Evolutionary conservation across 1,284 basidiomycete species (phyloP), one percentile per base, ranked within the genome.

Genomic region (Rhodotorula sp.): DNA sequence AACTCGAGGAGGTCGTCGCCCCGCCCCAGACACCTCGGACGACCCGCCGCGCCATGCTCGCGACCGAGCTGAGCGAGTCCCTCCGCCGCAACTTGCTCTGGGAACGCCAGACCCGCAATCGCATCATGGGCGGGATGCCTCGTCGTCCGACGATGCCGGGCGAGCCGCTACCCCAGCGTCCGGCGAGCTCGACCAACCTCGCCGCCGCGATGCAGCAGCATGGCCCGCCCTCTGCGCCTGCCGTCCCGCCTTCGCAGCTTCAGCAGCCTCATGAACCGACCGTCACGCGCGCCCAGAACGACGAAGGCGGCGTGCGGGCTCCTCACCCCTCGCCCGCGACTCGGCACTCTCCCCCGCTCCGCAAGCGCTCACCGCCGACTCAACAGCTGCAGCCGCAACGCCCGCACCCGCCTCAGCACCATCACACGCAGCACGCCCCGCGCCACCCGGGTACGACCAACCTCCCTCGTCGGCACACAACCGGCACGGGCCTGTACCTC

Each of bases 51-150:
- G 85, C 87, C 76, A 94, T 94, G 90, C 83, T 94, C 60, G 84
- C 87, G 67, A 89, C 88, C 30, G 92, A 95, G 81, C 83, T 95
- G 78, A 90, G 90, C 57, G 92, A 94, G 81, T 90, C 88, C 71
- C 81, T 95, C 69, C 84, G 92, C 29, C 83, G 89, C 59, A 91
- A 94, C 76, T 78, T 95, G 74, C 81, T 94, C 9, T 93, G 92
- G 91, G 90, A 92, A 78, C 85, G 92, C 6, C 76, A 78, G 59
- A 76, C 62, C 20, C 68, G 74, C 15, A 74, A 74, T 32, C 60
- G 68, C 22, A 61, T 68, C 39, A 53, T 74, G 53, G 73, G 73
- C 11, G 70, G 70, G 1, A 57, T 55, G 34, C 57, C 67, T 8
- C 59, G 67, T 2, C 62, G 62, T 22, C 62, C 71, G 29, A 48